Evolutionary conservation across 2,329 filamentous ascomycete species (phyloP), one percentile per base, ranked within the genome.

Genomic region (Xylariales sp.): DNA sequence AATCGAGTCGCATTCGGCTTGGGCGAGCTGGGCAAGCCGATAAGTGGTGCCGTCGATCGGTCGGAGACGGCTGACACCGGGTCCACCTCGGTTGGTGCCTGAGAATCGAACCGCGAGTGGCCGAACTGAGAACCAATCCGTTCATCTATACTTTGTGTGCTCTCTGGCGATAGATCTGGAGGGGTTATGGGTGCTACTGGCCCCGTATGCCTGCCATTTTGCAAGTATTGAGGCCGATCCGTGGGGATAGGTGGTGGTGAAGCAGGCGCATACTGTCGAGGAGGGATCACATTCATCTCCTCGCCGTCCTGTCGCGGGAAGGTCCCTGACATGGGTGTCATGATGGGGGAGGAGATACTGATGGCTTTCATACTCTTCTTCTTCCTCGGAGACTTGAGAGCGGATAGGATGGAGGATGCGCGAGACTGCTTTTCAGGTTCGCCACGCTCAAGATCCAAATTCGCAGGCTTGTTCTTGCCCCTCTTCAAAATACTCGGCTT

Each of bases 301-400:
- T 87, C 85, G 30, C 80, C 81, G 57, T 86, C 83, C 14, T 83
- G 78, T n/a, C 83, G 81, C 1, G 87, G 85, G 71, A 90, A 90
- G 2, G 85, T 87, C 2, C 81, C 84, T 1, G 88, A 87, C 80
- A 86, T 85, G 14, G 89, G 88, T 8, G 88, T 90, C 82, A 89
- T 86, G 72, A 91, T 88, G 58, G 89, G 89, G 1, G 88, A 89
- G 12, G 89, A 90, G 73, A 91, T 91, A 75, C 77, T 85, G 70
- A 90, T 78, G 23, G 81, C 84, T 74, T 83, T 85, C 60, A 81
- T 59, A 34, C 75, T 78, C 69, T 84, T 87, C 70, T 84, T 87
- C 70, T 84, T 87, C 79, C 83, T 83, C 5, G 89, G 88, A 18
- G 89, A 90, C 70, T 85, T 86, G 64, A 91, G 82, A n/a, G 85